phyloP scores from a whole-genome alignment of 768 basidiomycete genomes.

The Lactifluus hygrophoroides region DNA sequence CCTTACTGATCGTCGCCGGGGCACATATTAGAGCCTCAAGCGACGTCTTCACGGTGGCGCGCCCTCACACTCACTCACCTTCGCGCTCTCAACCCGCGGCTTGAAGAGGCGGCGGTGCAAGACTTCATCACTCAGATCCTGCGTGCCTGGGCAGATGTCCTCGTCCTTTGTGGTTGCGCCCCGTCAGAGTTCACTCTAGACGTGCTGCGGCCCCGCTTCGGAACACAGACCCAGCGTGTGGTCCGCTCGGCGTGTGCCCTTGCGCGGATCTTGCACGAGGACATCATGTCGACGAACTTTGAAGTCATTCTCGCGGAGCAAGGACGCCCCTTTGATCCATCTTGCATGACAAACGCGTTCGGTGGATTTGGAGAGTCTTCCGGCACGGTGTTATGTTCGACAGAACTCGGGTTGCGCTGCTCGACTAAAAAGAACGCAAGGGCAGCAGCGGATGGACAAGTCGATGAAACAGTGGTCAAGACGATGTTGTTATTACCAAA shows the following conservation, averaged over 20 bases:
- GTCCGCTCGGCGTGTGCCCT: constrained; percentile 55
- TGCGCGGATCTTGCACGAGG: constrained; percentile 57
- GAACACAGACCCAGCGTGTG: constrained; percentile 56
- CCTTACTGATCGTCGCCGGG: constrained; percentile 3
- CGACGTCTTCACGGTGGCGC: constrained; percentile 71
- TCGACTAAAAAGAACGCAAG: constrained; percentile 39
- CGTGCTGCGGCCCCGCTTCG: constrained; percentile 40
- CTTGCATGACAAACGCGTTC: constrained; percentile 55
- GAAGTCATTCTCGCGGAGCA: constrained; percentile 57
- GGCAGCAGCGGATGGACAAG: constrained; percentile 23
- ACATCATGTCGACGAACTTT: constrained; percentile 71
- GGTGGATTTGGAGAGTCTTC: constrained; percentile 43
- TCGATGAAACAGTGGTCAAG: constrained; percentile 43
- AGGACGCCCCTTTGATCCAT: constrained; percentile 39
- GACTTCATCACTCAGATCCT: constrained; percentile 70
- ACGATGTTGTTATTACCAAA: constrained; percentile 62
- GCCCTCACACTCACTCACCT: constrained; percentile 64
- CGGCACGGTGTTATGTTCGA: constrained; percentile 49
- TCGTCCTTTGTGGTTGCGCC: constrained; percentile 52
- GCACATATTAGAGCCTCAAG: constrained; percentile 52
- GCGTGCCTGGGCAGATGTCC: constrained; percentile 62
- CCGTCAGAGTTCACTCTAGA: constrained; percentile 22
- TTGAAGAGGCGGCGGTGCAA: constrained; percentile 56
- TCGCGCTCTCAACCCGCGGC: constrained; percentile 55
- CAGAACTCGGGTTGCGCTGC: constrained; percentile 63